Base-by-base conservation (phyloP, 2,329 filamentous ascomycete genomes). In the Pseudocercospora vitis region DNA sequence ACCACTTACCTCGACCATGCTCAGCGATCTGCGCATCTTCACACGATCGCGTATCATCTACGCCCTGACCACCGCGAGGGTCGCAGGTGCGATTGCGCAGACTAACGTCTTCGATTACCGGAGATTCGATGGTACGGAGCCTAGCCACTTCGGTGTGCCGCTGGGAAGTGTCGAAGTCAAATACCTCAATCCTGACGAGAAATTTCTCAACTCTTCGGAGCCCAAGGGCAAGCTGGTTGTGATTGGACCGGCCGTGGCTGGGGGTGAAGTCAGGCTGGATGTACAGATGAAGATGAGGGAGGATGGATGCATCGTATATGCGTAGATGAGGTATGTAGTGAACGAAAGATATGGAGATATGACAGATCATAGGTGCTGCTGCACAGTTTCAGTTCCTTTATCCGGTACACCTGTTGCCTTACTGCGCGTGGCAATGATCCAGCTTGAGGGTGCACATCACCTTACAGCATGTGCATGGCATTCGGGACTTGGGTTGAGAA, bases 81-180 rank as follows among this genome's bases (percentile, higher is more conserved):
- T 97, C n/a, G 92, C 91, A 2, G 94, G 94, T 31, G 87, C 91
- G 0, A 82, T 95, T n/a, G 78, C 87, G 1, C 92, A 97, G 74
- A 95, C 89, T 6, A 85, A 89, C 57, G 80, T 91, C 32, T 95
- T 89, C 67, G 92, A 97, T 69, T 97, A 97, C 71, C 79, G 92
- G 45, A 61, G 78, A 80, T 57, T 75, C 2, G 73, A 72, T 29
- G 70, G 72, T 14, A 58, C 61, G 9, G 72, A 72, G 39, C 73
- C 75, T 40, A 77, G 72, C 53, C 91, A 95, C 70, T 96, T 97
- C 66, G 94, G 94, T 2, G 78, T 87, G 7, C 91, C 92, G 2
- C 68, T 94, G 33, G 89, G 87, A 59, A 87, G 84, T 63, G 81
- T 92, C 1, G 92, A 97, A 74, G 70, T 96, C 32, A 81, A 88